Base-by-base conservation (phyloP, 768 basidiomycete species). In the Astraeus odoratus region DNA sequence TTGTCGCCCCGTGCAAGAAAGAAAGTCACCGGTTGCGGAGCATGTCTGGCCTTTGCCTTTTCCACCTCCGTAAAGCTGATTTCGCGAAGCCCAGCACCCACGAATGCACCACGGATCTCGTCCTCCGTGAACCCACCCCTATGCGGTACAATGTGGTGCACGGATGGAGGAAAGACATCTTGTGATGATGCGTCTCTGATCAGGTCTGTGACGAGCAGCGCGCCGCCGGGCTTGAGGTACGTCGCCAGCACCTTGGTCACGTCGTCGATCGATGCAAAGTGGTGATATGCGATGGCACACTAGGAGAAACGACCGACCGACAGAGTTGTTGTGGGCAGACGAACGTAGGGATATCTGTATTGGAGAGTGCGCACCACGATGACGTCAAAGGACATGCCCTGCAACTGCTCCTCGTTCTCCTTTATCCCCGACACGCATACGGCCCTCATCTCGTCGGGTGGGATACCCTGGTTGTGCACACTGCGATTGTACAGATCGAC, bases 241-340 rank as follows among this genome's bases (percentile, higher is more conserved):
- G 61, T 64, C 2, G 64, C 68, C n/a, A 88, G 70, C 2, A 64
- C 62, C 13, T 64, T 64, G 6, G 85, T 86, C 23, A 73, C 73
- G 9, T 63, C 59, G 7, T 67, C 61, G 51, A 79, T 71, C 22
- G 72, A 72, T 5, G 61, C 43, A 43, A 85, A 70, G 57, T 85
- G 83, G 50, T 85, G 83, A 54, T 82, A 85, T 1, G 83, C 68
- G 22, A 68, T 64, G 8, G 73, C 67, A 53, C 84, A 87, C 85
- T 87, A 19, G 49, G 26, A 29, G 20, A 44, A 29, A 16, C 22
- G 4, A 42, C 29, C 15, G 1, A 7, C n/a, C 34, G 12, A 26
- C 8, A 9, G 7, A 48, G 2, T 34, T 23, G 15, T 12, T n/a
- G 6, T 3, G 6, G 19, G 39, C 15, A 30, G 5, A 20, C 2